phyloP scores from a whole-genome alignment of 78 protist genomes.

The Andalucia godoyi region DNA sequence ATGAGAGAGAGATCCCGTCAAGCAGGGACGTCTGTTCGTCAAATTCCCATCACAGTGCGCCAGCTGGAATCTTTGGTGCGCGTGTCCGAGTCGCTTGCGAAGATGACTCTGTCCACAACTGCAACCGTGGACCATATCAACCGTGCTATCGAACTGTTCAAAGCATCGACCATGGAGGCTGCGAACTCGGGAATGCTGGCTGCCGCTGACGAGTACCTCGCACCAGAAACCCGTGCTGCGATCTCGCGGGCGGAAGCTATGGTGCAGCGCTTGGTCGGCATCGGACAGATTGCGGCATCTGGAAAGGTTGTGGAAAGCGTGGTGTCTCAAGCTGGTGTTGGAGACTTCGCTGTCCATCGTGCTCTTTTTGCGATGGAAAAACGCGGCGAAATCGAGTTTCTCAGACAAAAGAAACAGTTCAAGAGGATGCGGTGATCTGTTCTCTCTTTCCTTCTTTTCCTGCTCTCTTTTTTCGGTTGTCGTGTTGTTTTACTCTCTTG shows the following conservation, averaged over 20 bases:
- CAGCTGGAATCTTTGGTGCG: conserved; percentile 83
- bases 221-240: too few species aligned
- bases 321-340: too few species aligned
- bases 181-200: conserved; percentile 2
- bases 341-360: too few species aligned
- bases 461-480: not conserved
- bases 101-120: not conserved
- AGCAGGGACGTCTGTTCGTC: not conserved
- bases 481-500: not conserved
- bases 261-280: too few species aligned
- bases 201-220: too few species aligned
- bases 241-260: too few species aligned
- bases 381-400: too few species aligned
- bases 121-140: conserved; percentile 15
- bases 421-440: too few species aligned
- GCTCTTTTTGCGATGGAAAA: too few species aligned
- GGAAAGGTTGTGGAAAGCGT: too few species aligned
- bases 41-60: conserved; percentile 67
- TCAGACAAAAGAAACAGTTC: too few species aligned
- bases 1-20: not conserved
- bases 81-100: conserved; percentile 31
- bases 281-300: too few species aligned
- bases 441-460: not conserved
- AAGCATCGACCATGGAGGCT: conserved; percentile 12
- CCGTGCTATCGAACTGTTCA: conserved; percentile 18